Percentiles rank a stretch among this genome's conserved stretches.
Conservation (phyloP, 495 filamentous ascomycete species). For the Penicillium dipodomyicola region DNA sequence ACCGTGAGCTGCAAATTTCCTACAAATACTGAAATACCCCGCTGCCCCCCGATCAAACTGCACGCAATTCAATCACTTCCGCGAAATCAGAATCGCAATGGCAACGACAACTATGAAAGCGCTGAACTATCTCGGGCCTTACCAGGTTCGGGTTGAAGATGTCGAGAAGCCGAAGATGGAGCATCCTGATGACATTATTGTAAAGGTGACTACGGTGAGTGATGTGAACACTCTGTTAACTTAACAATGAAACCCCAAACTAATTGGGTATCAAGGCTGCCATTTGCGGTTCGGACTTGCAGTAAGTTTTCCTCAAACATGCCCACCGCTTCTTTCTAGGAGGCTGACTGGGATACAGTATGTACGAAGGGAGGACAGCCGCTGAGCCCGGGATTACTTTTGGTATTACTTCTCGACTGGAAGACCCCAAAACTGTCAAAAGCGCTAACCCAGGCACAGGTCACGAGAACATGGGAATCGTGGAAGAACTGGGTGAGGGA, state of each 20-base stretch:
- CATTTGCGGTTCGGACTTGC: slow-evolving; percentile 52
- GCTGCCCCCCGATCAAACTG: neutral
- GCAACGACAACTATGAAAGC: slow-evolving; percentile 47
- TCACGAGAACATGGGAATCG: slow-evolving; percentile 57
- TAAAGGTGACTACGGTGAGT: slow-evolving; percentile 56
- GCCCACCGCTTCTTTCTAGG: neutral
- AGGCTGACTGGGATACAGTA: slow-evolving; percentile 30
- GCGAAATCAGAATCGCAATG: slow-evolving; percentile 15
- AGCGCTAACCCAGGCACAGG: slow-evolving; percentile 29
- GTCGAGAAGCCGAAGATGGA: slow-evolving; percentile 49
- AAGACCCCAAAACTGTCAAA: neutral
- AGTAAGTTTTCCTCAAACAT: slow-evolving; percentile 20
- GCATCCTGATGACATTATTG: slow-evolving; percentile 54
- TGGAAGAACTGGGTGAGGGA: slow-evolving; percentile 43
- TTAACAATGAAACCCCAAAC: neutral
- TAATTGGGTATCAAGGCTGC: slow-evolving; percentile 31
- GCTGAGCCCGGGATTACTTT: slow-evolving; percentile 53
- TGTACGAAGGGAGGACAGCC: slow-evolving; percentile 54
- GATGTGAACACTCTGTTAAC: neutral
- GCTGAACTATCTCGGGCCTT: slow-evolving; percentile 54
- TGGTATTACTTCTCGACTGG: slow-evolving; percentile 24
- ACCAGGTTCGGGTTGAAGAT: slow-evolving; percentile 50
- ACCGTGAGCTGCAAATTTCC: neutral
- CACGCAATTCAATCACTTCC: neutral
- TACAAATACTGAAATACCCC: neutral